Conservation (phyloP, 345 rosid genomes). For the Draba incana region DNA sequence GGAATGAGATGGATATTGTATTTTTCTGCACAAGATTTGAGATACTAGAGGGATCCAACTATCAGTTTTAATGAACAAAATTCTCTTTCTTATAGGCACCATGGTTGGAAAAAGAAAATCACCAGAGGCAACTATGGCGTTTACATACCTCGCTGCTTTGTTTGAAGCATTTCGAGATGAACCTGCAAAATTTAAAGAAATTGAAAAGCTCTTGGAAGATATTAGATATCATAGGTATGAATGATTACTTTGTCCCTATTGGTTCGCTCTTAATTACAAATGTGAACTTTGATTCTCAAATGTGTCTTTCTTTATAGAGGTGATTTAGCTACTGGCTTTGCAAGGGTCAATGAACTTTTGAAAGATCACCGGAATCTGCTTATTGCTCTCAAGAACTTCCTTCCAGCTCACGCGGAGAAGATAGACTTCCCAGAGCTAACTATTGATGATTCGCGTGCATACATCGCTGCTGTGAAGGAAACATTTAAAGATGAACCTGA, state of each 20-base stretch:
- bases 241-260: background rate
- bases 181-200: slow-evolving; percentile 14
- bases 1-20: too few relatives aligned
- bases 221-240: background rate
- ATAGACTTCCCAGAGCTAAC: background rate
- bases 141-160: too few relatives aligned
- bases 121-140: background rate
- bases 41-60: too few relatives aligned
- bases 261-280: background rate
- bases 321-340: background rate
- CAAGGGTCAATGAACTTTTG: background rate
- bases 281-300: background rate
- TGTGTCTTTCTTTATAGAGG: background rate
- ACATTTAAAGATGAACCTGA: background rate
- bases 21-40: too few relatives aligned
- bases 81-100: background rate
- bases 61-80: too few relatives aligned
- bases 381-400: slow-evolving; percentile 1
- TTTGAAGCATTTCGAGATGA: background rate
- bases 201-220: background rate
- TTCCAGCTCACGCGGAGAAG: background rate
- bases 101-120: slow-evolving; percentile 1
- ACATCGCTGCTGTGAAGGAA: slow-evolving; percentile 1
- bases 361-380: slow-evolving; percentile 7
- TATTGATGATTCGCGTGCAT: background rate